phyloP scores from a whole-genome alignment of 768 basidiomycete species.

The Pleurotus ostreatus region DNA sequence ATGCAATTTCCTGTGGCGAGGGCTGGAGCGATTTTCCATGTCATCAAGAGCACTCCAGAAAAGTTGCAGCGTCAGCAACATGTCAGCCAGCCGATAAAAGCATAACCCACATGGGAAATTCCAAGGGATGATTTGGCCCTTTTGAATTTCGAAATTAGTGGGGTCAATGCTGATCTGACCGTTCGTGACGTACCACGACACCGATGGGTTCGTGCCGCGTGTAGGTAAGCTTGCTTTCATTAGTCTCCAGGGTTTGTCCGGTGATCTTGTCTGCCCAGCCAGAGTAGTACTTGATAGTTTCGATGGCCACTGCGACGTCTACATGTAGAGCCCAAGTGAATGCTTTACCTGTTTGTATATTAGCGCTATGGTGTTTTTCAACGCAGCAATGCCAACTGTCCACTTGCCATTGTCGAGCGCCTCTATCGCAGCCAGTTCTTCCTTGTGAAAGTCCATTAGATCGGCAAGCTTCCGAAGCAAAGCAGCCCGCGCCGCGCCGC shows the following conservation, averaged over 20 bases:
- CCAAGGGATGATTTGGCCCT: conserved; percentile 48
- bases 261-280: conserved; percentile 53
- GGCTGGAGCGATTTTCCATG: conserved; percentile 80
- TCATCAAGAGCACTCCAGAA: conserved; percentile 48
- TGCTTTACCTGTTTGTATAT: conserved; percentile 40
- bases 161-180: too few relatives aligned
- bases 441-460: conserved; percentile 51
- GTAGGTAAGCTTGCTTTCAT: conserved; percentile 47
- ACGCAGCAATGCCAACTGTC: background rate
- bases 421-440: conserved; percentile 64
- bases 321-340: conserved; percentile 40
- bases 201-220: conserved; percentile 62
- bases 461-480: conserved; percentile 54
- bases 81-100: too few relatives aligned
- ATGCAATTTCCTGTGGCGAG: conserved; percentile 79
- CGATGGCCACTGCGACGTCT: conserved; percentile 40
- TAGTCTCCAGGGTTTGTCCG: conserved; percentile 38
- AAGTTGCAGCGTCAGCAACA: background rate
- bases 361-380: conserved; percentile 5
- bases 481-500: conserved; percentile 43
- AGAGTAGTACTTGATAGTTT: conserved; percentile 44
- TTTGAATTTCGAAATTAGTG: conserved; percentile 31
- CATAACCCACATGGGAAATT: conserved; percentile 50
- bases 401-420: conserved; percentile 55
- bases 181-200: conserved; percentile 27